Conservation (phyloP, 257 asterid species). For the Nicotiana knightiana region DNA sequence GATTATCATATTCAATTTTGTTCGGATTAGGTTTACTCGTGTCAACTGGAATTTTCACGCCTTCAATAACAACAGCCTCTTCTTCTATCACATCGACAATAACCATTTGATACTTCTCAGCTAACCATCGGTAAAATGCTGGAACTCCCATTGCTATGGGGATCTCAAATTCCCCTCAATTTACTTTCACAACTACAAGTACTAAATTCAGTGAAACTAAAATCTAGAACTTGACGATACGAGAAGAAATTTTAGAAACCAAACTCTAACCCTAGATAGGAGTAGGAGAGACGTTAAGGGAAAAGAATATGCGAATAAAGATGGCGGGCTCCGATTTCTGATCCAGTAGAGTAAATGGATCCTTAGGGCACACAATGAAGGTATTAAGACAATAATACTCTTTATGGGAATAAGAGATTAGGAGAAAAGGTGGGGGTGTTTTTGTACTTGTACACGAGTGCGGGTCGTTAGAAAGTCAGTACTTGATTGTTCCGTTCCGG, state of each 20-base stretch:
- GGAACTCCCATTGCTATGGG: conserved; percentile 76
- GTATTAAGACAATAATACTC: background rate
- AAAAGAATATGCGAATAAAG: conserved; percentile 8
- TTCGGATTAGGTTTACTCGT: conserved; percentile 93
- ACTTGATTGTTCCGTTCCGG: background rate
- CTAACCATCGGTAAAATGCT: conserved; percentile 95
- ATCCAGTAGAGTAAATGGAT: background rate
- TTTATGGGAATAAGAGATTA: background rate
- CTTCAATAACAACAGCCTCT: conserved; percentile 72
- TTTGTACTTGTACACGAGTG: background rate
- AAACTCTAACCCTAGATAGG: background rate
- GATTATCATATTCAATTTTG: conserved; percentile 67
- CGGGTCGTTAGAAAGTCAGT: background rate
- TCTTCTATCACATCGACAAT: conserved; percentile 82
- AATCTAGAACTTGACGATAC: background rate
- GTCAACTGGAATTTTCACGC: conserved; percentile 71
- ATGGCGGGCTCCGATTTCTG: conserved; percentile 8
- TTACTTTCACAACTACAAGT: background rate
- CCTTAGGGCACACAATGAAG: background rate
- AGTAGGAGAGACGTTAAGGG: background rate
- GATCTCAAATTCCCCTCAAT: background rate
- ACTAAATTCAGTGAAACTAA: background rate
- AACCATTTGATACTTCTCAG: conserved; percentile 96
- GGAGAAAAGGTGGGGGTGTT: background rate
- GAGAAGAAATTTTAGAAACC: background rate